These are phyloP conservation scores for Gracilaria caudata DNA, from an alignment of 23 red algal genomes.

Conservation along the genomic window DNA sequence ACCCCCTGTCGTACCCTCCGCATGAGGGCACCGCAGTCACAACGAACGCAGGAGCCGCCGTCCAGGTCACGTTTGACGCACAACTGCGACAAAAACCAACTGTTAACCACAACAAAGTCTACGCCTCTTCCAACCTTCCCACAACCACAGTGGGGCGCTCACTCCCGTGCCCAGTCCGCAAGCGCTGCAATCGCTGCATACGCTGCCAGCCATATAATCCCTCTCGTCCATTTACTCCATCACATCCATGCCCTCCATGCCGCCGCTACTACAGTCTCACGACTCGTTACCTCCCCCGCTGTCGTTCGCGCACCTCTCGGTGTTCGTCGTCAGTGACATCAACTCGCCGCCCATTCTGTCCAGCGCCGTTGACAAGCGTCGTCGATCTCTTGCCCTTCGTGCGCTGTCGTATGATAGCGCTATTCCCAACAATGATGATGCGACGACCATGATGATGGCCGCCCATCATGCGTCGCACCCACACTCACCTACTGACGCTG, in stretches of 20 bases:
- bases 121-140: neutral
- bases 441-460: constrained; percentile 63
- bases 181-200: constrained; percentile 13
- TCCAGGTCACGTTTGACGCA: neutral
- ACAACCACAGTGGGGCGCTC: neutral
- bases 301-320: constrained; percentile 1
- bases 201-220: constrained; percentile 8
- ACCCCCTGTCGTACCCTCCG: neutral
- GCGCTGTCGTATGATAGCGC: neutral
- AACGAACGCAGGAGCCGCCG: neutral
- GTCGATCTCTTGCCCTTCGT: neutral
- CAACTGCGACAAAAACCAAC: neutral
- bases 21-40: neutral
- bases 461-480: constrained; percentile 49
- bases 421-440: constrained; percentile 34
- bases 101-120: constrained; percentile 5
- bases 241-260: constrained; percentile 2
- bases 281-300: constrained; percentile 24
- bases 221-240: constrained; percentile 22
- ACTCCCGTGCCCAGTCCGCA: neutral
- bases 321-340: neutral
- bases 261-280: constrained; percentile 12
- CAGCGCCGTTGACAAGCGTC: constrained; percentile 26
- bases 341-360: constrained; percentile 44
- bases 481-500: constrained; percentile 1